Base-by-base conservation (phyloP, 768 basidiomycete species). In the Rhizopogon roseolus region DNA sequence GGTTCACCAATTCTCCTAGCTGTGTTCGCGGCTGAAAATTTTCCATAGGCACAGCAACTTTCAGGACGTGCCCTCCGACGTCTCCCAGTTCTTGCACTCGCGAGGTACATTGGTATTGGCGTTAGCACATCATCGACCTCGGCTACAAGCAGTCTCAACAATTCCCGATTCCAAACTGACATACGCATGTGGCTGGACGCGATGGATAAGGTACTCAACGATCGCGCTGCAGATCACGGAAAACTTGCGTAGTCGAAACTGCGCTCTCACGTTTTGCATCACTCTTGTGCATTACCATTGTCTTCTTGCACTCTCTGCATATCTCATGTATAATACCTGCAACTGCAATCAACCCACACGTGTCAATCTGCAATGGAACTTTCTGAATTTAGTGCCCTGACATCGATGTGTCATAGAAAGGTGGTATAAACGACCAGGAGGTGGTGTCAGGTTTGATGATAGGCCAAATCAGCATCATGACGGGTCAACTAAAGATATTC, bases 1-100 rank as follows among this genome's bases (percentile, higher is more conserved):
- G 60, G 86, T 72, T 28, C 7, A 14, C 27, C n/a, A 28, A 8
- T 45, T 41, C 48, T n/a, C 29, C 40, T 34, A n/a, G 40, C 51
- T 14, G 37, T 51, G 40, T 43, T 48, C 34, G n/a, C 46, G 10
- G 45, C 52, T 11, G 48, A 41, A 17, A 38, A 46, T 38, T 36
- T 17, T 19, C 6, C 32, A 25, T 52, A 90, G 88, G 67, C 67
- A 16, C 85, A 93, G 66, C 81, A 81, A n/a, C 84, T 98, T 78
- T 97, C 95, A 14, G 97, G 97, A 13, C 86, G 97, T 36, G 86
- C 91, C 1, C 78, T 99, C 11, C 84, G 97, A 11, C 84, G 94
- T 6, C 76, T 99, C n/a, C 97, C 97, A 3, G 93, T 98, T 43
- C 81, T 98, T 17, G 92, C 95, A 1, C 83, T 97, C 43, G 92